Base-by-base conservation (phyloP, 1,139 yeast genomes). In the Geotrichum citri-aurantii region DNA sequence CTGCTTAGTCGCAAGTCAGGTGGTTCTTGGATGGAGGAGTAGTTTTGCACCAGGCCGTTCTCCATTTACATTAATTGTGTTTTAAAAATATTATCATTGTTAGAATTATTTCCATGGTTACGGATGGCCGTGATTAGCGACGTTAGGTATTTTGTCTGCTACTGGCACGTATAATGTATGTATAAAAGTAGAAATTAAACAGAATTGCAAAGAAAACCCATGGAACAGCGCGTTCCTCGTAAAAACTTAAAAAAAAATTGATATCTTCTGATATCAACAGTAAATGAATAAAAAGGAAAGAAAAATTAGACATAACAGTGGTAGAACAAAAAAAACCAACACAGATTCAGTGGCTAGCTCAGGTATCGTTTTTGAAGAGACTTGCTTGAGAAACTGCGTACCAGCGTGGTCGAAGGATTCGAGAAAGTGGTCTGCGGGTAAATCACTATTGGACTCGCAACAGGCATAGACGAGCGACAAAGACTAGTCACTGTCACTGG, bases 401-500 rank as follows among this genome's bases (percentile, higher is more conserved):
- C 44, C 6, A 37, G 21, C 7, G 44, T 8, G n/a, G 44, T 8
- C n/a, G 44, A 37, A 7, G 55, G 50, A 27, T 17, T 42, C 11
- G 55, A 52, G 27, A 52, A 52, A 5, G 55, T 52, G 8, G 50
- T 37, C 24, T 52, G 47, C 12, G 55, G 48, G 26, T 17, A 26
- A 2, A 52, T 48, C 12, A 42, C 19, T 2, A 27, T 26, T 12
- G 46, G 44, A 12, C 44, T 37, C 4, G 44, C 21, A 37, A 37
- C n/a, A 8, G 44, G 44, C 10, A 37, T 11, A 17, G 44, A n/a
- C 10, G 44, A n/a, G 21, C 44, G 19, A 19, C 44, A 17, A 17
- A 37, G 44, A 3, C 44, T 17, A 6, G 44, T 17, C 2, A 37
- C 19, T 1, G 44, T 37, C 17, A 17, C 19, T n/a, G 44, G 44